Percentiles rank a stretch among this genome's conserved stretches.
These are phyloP conservation scores for Suillus cothurnatus DNA, from an alignment of 768 basidiomycete genomes.

Conservation along the genomic window DNA sequence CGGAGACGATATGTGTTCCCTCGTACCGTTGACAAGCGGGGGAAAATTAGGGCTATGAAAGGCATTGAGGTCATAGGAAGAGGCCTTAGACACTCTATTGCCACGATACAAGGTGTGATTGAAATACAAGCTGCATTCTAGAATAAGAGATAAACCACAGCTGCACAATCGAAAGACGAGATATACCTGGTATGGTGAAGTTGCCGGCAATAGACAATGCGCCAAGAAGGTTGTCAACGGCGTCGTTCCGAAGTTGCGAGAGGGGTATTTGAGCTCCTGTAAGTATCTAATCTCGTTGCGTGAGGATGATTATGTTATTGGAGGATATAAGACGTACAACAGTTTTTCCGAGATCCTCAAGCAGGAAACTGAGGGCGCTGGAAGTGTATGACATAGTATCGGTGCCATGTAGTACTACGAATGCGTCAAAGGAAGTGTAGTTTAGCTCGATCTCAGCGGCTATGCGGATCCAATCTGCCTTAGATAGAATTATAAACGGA, in stretches of 20 bases:
- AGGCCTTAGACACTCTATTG: constrained; percentile 80
- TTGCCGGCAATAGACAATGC: constrained; percentile 88
- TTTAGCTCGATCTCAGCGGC: constrained; percentile 93
- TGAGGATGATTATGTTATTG: neutral
- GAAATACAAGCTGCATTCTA: constrained; percentile 88
- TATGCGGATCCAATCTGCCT: constrained; percentile 84
- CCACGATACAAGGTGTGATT: constrained; percentile 88
- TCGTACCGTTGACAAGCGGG: constrained; percentile 76
- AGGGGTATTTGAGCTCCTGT: constrained; percentile 95
- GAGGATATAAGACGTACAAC: constrained; percentile 51
- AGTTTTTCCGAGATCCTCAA: constrained; percentile 92
- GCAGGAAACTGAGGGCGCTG: constrained; percentile 85
- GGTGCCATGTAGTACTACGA: constrained; percentile 88
- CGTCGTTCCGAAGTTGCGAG: constrained; percentile 91
- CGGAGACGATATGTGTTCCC: neutral
- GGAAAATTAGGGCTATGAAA: constrained; percentile 86
- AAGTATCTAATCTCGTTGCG: constrained; percentile 57
- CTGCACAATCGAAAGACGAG: neutral
- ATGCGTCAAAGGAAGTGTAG: constrained; percentile 84
- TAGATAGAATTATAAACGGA: constrained; percentile 12
- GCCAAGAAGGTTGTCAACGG: constrained; percentile 90
- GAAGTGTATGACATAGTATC: constrained; percentile 92
- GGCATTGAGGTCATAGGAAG: constrained; percentile 81
- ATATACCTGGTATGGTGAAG: constrained; percentile 84
- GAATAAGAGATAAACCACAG: neutral